Conservation (phyloP, 805 yeast genomes). For the Metschnikowia henanensis region DNA sequence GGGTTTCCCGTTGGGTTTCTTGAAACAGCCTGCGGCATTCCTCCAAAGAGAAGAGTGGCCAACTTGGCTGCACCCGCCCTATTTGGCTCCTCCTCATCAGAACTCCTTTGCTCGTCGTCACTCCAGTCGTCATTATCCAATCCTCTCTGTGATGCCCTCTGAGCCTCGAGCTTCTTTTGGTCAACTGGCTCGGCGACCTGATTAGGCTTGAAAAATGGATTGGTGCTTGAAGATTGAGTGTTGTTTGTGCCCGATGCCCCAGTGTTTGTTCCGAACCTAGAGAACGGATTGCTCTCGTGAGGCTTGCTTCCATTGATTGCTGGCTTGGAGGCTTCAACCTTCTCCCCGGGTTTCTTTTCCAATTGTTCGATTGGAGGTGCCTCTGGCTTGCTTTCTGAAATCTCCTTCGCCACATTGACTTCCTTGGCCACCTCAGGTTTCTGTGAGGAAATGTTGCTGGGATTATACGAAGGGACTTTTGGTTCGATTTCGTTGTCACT, state of each 20-base stretch:
- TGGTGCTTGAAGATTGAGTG: constrained; percentile 27
- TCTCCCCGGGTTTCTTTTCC: too few relatives aligned
- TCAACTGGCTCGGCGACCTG: constrained; percentile 41
- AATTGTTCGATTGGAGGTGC: neutral
- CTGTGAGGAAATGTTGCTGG: constrained; percentile 4
- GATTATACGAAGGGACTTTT: constrained; percentile 21
- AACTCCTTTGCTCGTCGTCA: constrained; percentile 42
- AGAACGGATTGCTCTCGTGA: constrained; percentile 48
- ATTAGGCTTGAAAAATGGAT: constrained; percentile 61
- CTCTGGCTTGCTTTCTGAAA: too few relatives aligned
- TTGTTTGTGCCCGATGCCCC: constrained; percentile 5
- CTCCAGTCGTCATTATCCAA: constrained; percentile 47
- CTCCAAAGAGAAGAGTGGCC: constrained; percentile 54
- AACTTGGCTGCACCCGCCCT: constrained; percentile 56
- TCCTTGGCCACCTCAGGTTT: constrained; percentile 2
- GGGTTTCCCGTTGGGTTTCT: constrained; percentile 17
- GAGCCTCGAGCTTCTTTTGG: constrained; percentile 61
- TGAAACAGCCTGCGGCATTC: constrained; percentile 42
- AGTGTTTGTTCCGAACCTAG: constrained; percentile 25
- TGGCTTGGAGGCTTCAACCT: neutral
- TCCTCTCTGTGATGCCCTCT: constrained; percentile 72
- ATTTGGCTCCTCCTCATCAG: constrained; percentile 50
- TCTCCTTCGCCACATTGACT: neutral
- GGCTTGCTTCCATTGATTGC: constrained; percentile 3
- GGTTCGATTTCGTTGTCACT: constrained; percentile 32